phyloP scores from a whole-genome alignment of 164 flowering plant species.

The Stephania cephalantha region DNA sequence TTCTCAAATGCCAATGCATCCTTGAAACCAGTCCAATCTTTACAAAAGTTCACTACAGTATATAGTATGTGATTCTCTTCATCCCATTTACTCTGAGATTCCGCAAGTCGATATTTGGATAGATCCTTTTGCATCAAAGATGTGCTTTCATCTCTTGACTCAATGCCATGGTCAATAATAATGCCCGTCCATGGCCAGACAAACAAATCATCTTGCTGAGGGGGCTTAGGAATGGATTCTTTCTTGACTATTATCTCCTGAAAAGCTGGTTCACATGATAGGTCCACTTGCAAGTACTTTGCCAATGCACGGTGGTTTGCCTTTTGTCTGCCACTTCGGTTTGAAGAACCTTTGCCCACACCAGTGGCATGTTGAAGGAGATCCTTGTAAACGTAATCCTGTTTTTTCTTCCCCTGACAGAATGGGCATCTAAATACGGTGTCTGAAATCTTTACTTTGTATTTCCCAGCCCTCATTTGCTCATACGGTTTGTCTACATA shows the following conservation, averaged over 20 bases:
- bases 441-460: conserved; percentile 39
- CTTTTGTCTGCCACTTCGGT: conserved; percentile 54
- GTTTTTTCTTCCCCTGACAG: conserved; percentile 84
- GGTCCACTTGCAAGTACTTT: conserved; percentile 46
- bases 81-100: conserved; percentile 9
- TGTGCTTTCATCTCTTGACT: conserved; percentile 15
- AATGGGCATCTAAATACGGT: conserved; percentile 71
- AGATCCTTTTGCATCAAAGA: conserved; percentile 6
- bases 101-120: conserved; percentile 2
- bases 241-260: conserved; percentile 19
- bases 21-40: conserved; percentile 18
- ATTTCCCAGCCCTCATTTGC: conserved; percentile 35
- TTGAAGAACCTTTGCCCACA: conserved; percentile 62
- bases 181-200: conserved; percentile 83
- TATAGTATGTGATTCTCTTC: conserved; percentile 3
- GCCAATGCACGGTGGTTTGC: conserved; percentile 82
- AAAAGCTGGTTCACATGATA: conserved; percentile 27
- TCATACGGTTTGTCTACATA: conserved; percentile 52
- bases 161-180: conserved; percentile 32
- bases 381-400: conserved; percentile 69
- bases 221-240: conserved; percentile 17
- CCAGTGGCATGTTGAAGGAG: conserved; percentile 81
- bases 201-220: conserved; percentile 36
- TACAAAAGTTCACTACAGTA: conserved; percentile 12
- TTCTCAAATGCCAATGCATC: conserved; percentile 22